Evolutionary conservation across 1,284 basidiomycete species (phyloP).

Genomic region (Ustilago nuda): DNA sequence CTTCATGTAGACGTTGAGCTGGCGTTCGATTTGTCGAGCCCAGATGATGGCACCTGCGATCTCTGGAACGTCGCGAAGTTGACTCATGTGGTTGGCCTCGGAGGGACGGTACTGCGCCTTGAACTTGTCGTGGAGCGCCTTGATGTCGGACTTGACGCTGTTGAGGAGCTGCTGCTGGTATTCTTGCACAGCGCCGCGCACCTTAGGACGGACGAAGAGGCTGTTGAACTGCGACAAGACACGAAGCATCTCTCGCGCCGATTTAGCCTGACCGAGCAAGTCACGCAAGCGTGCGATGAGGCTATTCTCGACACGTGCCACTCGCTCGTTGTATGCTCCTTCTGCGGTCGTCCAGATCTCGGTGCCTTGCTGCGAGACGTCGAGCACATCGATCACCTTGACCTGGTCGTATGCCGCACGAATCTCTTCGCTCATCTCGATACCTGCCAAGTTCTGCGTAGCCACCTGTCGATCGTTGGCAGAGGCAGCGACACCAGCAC

Average conservation of each 20-base stretch:
- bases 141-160: constrained; percentile 93
- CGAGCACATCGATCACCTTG: constrained; percentile 94
- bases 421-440: constrained; percentile 93
- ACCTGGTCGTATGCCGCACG: constrained; percentile 89
- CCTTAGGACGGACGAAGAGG: constrained; percentile 94
- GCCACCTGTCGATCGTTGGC: constrained; percentile 52
- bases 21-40: constrained; percentile 97
- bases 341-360: constrained; percentile 98
- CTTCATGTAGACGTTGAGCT: constrained; percentile 96
- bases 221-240: constrained; percentile 99
- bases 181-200: constrained; percentile 89
- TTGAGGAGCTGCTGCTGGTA: constrained; percentile 82
- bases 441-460: constrained; percentile 75
- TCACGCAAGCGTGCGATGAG: constrained; percentile 94
- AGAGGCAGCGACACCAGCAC: constrained; percentile 10
- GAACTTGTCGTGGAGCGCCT: constrained; percentile 88
- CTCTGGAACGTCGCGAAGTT: constrained; percentile 95
- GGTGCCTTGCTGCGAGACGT: constrained; percentile 85
- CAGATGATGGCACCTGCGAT: constrained; percentile 98
- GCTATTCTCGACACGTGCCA: constrained; percentile 96
- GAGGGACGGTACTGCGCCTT: constrained; percentile 89
- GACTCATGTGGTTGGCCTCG: constrained; percentile 96
- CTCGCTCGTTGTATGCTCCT: constrained; percentile 96
- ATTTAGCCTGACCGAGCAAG: constrained; percentile 91
- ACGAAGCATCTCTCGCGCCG: constrained; percentile 99